Evolutionary conservation across 2,329 filamentous ascomycete species (phyloP).

Genomic region (Neocatenulostroma microsporum): DNA sequence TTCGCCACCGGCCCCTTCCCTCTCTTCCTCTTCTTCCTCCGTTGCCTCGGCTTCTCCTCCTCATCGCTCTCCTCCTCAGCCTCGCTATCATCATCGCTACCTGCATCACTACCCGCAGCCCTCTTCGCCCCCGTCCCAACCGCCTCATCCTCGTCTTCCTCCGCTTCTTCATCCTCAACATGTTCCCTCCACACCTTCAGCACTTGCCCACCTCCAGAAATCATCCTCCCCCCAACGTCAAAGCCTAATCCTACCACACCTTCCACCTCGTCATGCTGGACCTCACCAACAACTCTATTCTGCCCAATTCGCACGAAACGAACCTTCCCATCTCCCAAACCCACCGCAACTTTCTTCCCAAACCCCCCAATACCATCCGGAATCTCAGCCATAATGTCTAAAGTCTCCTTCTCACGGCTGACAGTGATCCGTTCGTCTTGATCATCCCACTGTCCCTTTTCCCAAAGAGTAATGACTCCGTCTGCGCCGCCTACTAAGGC

Average conservation of each 20-base stretch:
- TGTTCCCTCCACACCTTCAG: constrained; percentile 87
- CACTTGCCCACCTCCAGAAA: constrained; percentile 76
- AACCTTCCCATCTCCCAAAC: constrained; percentile 71
- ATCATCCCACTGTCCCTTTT: constrained; percentile 90
- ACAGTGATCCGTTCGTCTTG: constrained; percentile 83
- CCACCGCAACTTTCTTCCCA: constrained; percentile 68
- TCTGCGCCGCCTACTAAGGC: constrained; percentile 69
- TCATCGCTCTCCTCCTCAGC: constrained; percentile 40
- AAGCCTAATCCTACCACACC: constrained; percentile 75
- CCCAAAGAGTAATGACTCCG: constrained; percentile 86
- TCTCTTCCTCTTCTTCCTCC: constrained; percentile 35
- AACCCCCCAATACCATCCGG: constrained; percentile 60
- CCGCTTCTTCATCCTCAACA: constrained; percentile 46
- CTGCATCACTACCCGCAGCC: constrained; percentile 38
- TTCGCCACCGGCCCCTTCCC: constrained; percentile 21
- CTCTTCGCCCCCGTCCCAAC: constrained; percentile 31
- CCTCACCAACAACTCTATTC: constrained; percentile 61
- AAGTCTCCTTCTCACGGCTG: constrained; percentile 57
- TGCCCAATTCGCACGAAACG: constrained; percentile 66
- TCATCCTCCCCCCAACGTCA: constrained; percentile 76
- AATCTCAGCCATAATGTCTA: constrained; percentile 68
- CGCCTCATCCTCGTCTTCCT: constrained; percentile 32
- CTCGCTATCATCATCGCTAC: constrained; percentile 38
- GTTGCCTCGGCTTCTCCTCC: constrained; percentile 31
- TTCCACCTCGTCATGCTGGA: constrained; percentile 78